A percentile compares a stretch with the other conserved stretches of the same genome.
These are phyloP conservation scores for Kodamaea sp. DNA, from an alignment of 1,139 yeast species.

Conservation along the genomic window DNA sequence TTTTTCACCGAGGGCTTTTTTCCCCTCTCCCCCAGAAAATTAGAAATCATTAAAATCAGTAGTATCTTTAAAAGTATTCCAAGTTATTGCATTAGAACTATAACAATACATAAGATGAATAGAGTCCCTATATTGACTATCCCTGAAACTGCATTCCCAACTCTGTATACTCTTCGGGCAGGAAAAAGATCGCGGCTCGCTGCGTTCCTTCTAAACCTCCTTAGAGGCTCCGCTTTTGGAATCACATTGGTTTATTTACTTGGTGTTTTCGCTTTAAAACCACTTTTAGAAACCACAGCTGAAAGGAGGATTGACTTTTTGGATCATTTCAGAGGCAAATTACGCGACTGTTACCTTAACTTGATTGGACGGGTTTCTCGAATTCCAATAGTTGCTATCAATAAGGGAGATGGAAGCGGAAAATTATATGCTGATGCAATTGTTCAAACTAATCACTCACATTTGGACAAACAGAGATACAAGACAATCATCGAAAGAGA, in stretches of 20 bases:
- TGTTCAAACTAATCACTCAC: constrained; percentile 35
- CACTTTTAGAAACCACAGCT: constrained; percentile 32
- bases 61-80: background rate
- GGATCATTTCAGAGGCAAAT: constrained; percentile 30
- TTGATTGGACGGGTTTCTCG: constrained; percentile 34
- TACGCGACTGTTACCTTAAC: constrained; percentile 38
- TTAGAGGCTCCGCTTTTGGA: constrained; percentile 35
- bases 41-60: background rate
- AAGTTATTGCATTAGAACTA: background rate
- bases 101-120: constrained; percentile 8
- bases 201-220: constrained; percentile 28
- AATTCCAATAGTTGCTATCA: constrained; percentile 41
- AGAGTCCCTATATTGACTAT: constrained; percentile 37
- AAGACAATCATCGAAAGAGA: constrained; percentile 12
- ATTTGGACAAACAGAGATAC: constrained; percentile 11
- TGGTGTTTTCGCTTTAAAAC: constrained; percentile 33
- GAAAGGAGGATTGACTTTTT: constrained; percentile 33
- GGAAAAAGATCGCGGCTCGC: constrained; percentile 27
- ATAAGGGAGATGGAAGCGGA: constrained; percentile 30
- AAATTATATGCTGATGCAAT: constrained; percentile 39
- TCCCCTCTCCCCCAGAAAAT: too few species aligned
- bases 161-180: constrained; percentile 18
- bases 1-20: too few species aligned
- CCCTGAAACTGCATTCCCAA: constrained; percentile 41
- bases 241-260: constrained; percentile 30